Percentiles rank a stretch among this genome's conserved stretches.
phyloP scores from a whole-genome alignment of 352 stramenopile species.

The Aphanomyces invadans region DNA sequence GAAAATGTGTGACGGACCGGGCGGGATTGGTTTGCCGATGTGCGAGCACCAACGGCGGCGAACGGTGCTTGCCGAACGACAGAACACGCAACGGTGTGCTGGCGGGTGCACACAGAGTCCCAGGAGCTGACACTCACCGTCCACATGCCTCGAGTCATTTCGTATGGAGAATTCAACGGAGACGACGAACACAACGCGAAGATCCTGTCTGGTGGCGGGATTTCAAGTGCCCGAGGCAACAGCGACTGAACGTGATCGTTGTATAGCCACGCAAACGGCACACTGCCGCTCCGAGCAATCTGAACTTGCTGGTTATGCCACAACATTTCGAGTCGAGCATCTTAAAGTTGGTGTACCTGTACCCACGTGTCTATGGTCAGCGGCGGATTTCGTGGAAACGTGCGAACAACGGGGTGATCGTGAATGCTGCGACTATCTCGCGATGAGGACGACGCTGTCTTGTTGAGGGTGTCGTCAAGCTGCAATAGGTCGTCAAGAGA shows the following conservation, averaged over 20 bases:
- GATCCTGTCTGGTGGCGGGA: neutral
- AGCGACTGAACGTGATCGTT: neutral
- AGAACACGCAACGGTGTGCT: constrained; percentile 14
- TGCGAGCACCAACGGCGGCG: too few species aligned
- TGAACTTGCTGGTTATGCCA: neutral
- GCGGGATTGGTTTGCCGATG: neutral
- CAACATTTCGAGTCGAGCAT: neutral
- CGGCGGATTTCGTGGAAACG: too few species aligned
- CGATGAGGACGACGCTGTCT: too few species aligned
- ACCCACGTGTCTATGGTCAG: too few species aligned
- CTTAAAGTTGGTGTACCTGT: too few species aligned
- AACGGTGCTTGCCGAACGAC: neutral
- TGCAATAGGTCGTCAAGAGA: constrained; percentile 12
- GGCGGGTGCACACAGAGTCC: neutral
- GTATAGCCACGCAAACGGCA: constrained; percentile 1
- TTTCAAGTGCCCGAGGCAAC: neutral
- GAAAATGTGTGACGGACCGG: neutral
- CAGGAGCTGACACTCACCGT: constrained; percentile 5
- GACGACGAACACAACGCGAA: neutral
- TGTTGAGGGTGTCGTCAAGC: too few species aligned
- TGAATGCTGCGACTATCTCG: too few species aligned
- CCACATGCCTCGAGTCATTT: neutral
- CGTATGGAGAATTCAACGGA: neutral
- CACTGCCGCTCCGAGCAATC: neutral
- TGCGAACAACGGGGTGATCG: too few species aligned